Base-by-base conservation (phyloP, 768 basidiomycete genomes). In the Russula earlei region DNA sequence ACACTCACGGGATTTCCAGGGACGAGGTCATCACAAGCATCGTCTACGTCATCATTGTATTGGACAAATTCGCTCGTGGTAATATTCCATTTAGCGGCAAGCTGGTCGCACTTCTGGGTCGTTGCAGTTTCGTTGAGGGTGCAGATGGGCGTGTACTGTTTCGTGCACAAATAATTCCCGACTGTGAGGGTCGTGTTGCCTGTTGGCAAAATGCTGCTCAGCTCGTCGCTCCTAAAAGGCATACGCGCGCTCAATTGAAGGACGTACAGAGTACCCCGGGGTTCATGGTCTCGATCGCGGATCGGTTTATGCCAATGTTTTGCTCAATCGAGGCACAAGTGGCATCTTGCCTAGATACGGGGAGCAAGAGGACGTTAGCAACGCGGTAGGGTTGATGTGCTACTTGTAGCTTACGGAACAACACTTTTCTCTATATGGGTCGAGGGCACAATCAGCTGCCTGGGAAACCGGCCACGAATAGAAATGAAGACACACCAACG, bases 111-210 rank as follows among this genome's bases (percentile, higher is more conserved):
- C 19, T 47, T 36, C 25, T 20, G 25, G 3, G 1, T 20, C 27
- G 56, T 53, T 22, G 60, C 57, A 7, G 52, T 59, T 1, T 3
- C 36, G 17, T 61, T 59, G n/a, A 50, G 47, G 24, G 60, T 59
- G 40, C 60, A 61, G 1, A 2, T 5, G 11, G 60, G 52, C 1
- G 33, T 22, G 15, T 14, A 50, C 43, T 29, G 5, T 40, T 5
- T 49, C 12, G n/a, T 5, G 52, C 57, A 59, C 17, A 59, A 0
- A 14, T 0, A 1, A 24, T 1, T 2, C n/a, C 25, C 42, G 3
- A 19, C 0, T 14, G 33, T 15, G 37, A 54, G 43, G 20, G 47
- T 5, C 17, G 24, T 5, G 12, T 25, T 8, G n/a, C 41, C 52
- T 54, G 34, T 38, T 25, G 12, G 25, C 36, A 29, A 43, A 27